These are phyloP conservation scores for Euphorbia celastroides DNA, from an alignment of 441 rosid species.

Conservation along the genomic window DNA sequence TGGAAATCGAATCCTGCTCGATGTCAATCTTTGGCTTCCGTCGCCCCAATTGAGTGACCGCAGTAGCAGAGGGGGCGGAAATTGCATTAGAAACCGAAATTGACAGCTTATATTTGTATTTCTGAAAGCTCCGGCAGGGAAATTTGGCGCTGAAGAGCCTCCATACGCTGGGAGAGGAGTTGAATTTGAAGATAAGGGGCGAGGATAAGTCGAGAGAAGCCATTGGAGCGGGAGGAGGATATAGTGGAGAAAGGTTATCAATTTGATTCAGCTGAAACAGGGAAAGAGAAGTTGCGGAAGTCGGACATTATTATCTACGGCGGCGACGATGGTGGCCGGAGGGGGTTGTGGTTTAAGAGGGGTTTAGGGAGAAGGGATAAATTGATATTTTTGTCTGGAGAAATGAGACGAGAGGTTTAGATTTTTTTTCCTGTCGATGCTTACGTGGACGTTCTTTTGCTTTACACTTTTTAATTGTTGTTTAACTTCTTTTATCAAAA, in stretches of 20 bases:
- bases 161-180: constrained; percentile 34
- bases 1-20: constrained; percentile 54
- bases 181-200: constrained; percentile 39
- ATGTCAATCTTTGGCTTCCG: constrained; percentile 37
- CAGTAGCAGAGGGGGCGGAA: constrained; percentile 29
- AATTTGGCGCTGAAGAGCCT: constrained; percentile 29
- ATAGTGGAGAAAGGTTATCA: background rate
- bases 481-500: too few species aligned
- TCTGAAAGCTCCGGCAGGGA: constrained; percentile 14
- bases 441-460: background rate
- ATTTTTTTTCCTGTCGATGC: background rate
- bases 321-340: background rate
- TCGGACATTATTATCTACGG: background rate
- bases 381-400: background rate
- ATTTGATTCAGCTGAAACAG: background rate
- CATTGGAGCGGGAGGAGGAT: constrained; percentile 27
- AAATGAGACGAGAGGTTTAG: background rate
- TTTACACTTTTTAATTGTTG: background rate
- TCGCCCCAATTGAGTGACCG: constrained; percentile 21
- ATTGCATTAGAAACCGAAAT: constrained; percentile 34
- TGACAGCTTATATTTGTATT: constrained; percentile 1
- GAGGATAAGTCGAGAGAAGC: constrained; percentile 39
- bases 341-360: constrained; percentile 22
- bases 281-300: background rate
- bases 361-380: constrained; percentile 11